Evolutionary conservation across 371 early-diverging fungal species (phyloP), one percentile per base, ranked within the genome.

Genomic region (Mortierella sp.): DNA sequence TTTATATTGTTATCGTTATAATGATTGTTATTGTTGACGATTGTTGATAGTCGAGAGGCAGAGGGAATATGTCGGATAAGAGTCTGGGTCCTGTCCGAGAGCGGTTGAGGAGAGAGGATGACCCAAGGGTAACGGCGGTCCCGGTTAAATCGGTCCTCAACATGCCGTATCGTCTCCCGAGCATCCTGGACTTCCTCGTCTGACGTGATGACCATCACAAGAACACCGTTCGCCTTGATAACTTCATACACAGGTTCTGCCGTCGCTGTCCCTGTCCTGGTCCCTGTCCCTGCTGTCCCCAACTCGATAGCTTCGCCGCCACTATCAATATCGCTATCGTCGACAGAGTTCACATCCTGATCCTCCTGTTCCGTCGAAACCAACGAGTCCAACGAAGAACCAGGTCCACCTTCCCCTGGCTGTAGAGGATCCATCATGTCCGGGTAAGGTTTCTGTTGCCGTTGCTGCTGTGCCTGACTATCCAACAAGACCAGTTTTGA

Each of bases 221-320:
- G 88, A 1, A 91, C 94, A 3, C 94, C 95, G 5, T 92, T 93
- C 9, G 80, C 90, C 26, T 90, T 86, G 39, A 85, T 76, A 16
- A 73, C 68, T 39, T 73, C 67, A 29, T 73, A 66, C 34, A 65
- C 47, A 7, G 66, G 53, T 1, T 73, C 67, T n/a, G 10, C 31
- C 26, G 50, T 22, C 41, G 1, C 19, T 31, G 73, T 16, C 9
- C 29, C 16, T 41, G 50, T 45, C 29, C 16, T 7, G n/a, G n/a
- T 67, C 67, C 29, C 39, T 4, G 24, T n/a, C 11, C 13, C 16
- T 29, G 24, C 10, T 44, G 34, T 13, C 45, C 37, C 58, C 31
- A 34, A 6, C 19, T 58, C 34, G 31, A 34, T 22, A 58, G 19
- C 22, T 22, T 19, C 58, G 7, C 37, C 34, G n/a, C n/a, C n/a